Conservation (phyloP, 179 eudicot species). For the Silene coronaria region DNA sequence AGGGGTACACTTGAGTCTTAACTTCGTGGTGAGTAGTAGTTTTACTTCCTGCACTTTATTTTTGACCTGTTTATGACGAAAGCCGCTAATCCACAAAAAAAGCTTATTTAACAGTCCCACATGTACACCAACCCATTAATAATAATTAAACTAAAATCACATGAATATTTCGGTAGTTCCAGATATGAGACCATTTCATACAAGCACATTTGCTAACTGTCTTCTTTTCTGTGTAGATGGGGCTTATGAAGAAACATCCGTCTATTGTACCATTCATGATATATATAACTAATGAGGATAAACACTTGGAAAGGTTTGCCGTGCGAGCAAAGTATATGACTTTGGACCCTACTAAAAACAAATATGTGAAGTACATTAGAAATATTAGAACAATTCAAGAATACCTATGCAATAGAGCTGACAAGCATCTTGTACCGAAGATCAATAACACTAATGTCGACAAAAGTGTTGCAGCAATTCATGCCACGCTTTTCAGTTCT, state of each 20-base stretch:
- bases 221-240: conserved; percentile 61
- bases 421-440: conserved; percentile 90
- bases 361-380: conserved; percentile 85
- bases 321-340: conserved; percentile 99
- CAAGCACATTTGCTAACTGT: not conserved
- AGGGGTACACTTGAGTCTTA: conserved; percentile 97
- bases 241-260: conserved; percentile 97
- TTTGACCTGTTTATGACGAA: not conserved
- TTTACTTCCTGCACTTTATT: not conserved
- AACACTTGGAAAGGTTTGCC: conserved; percentile 94
- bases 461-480: conserved; percentile 90
- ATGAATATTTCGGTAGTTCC: no score
- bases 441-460: conserved; percentile 94
- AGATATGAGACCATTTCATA: no score
- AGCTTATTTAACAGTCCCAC: not conserved
- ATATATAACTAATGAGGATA: conserved; percentile 83
- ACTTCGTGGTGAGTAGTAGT: conserved; percentile 67
- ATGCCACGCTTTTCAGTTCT: conserved; percentile 85
- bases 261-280: conserved; percentile 94
- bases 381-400: conserved; percentile 91
- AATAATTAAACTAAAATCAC: no score
- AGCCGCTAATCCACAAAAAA: not conserved
- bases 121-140: not conserved
- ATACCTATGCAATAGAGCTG: conserved; percentile 84
- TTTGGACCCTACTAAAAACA: conserved; percentile 82